Evolutionary conservation across 2,329 filamentous ascomycete species (phyloP).

Genomic region (Niveomyces coronatus): DNA sequence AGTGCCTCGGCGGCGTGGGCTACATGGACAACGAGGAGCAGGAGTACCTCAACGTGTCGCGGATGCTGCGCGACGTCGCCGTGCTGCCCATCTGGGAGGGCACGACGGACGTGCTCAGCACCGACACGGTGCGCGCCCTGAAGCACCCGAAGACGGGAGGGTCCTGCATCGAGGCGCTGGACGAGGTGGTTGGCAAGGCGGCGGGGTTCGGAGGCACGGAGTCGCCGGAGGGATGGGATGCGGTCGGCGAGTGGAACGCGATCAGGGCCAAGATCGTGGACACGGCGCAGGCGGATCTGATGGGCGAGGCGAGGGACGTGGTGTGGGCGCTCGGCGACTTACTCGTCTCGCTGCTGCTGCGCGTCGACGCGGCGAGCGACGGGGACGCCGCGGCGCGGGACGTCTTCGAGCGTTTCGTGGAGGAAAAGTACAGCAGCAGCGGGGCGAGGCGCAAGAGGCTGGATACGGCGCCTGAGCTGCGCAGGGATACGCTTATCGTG

Average conservation of each 20-base stretch:
- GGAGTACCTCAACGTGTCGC: constrained; percentile 54
- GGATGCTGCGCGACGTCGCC: constrained; percentile 52
- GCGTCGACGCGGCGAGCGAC: constrained; percentile 29
- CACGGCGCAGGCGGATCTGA: constrained; percentile 26
- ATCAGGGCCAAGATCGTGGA: constrained; percentile 27
- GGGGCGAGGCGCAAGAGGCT: constrained; percentile 13
- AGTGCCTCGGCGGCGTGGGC: constrained; percentile 54
- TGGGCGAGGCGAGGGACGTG: constrained; percentile 35
- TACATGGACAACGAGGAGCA: constrained; percentile 55
- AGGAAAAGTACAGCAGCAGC: constrained; percentile 14
- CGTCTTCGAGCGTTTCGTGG: constrained; percentile 30
- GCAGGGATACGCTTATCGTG: constrained; percentile 24
- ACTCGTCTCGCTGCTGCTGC: constrained; percentile 31
- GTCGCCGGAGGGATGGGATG: constrained; percentile 18
- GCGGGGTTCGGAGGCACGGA: constrained; percentile 16
- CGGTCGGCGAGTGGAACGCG: constrained; percentile 27
- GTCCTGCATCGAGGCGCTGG: constrained; percentile 31
- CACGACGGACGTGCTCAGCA: constrained; percentile 59
- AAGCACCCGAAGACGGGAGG: constrained; percentile 32
- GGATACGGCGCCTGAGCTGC: constrained; percentile 18
- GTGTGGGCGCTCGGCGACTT: constrained; percentile 34
- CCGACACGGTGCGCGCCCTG: constrained; percentile 36
- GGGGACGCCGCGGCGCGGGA: constrained; percentile 26
- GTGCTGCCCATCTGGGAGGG: constrained; percentile 63
- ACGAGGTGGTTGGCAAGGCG: constrained; percentile 25